A percentile compares a stretch with the other conserved stretches of the same genome.
phyloP scores from a whole-genome alignment of 345 rosid genomes.

The Citrus medica region DNA sequence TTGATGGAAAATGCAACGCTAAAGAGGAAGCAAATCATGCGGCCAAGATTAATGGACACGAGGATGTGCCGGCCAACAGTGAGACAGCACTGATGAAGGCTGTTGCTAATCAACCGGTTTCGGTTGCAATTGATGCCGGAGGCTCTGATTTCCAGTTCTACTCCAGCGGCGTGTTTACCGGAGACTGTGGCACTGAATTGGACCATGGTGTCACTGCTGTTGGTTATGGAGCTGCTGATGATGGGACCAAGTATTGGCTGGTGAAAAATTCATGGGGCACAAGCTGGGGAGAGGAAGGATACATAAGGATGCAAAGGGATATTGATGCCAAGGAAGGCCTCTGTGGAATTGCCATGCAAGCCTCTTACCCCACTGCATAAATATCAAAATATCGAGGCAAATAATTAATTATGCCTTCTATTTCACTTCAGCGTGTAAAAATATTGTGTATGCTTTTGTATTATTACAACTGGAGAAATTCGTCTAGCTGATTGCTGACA shows the following conservation, averaged over 20 bases:
- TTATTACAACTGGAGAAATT: neutral
- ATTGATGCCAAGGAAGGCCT: neutral
- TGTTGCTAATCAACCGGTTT: neutral
- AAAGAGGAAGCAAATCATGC: neutral
- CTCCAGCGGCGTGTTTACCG: neutral
- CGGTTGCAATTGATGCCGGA: neutral
- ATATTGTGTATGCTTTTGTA: neutral
- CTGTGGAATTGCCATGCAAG: neutral
- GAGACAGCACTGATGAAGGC: neutral
- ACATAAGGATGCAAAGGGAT: slow-evolving; percentile 8
- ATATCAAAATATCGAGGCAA: neutral
- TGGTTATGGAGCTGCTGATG: neutral
- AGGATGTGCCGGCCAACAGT: slow-evolving; percentile 15
- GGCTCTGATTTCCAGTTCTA: neutral
- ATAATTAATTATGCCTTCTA: neutral
- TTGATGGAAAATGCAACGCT: slow-evolving; percentile 24
- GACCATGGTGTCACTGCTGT: neutral
- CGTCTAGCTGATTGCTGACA: neutral
- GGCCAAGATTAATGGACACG: slow-evolving; percentile 26
- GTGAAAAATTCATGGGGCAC: slow-evolving; percentile 6
- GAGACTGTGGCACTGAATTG: neutral
- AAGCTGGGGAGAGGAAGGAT: neutral
- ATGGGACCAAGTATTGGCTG: neutral
- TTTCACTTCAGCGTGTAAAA: neutral
- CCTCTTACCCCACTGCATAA: slow-evolving; percentile 3